Base-by-base conservation (phyloP, 345 rosid species). In the Heritiera littoralis region DNA sequence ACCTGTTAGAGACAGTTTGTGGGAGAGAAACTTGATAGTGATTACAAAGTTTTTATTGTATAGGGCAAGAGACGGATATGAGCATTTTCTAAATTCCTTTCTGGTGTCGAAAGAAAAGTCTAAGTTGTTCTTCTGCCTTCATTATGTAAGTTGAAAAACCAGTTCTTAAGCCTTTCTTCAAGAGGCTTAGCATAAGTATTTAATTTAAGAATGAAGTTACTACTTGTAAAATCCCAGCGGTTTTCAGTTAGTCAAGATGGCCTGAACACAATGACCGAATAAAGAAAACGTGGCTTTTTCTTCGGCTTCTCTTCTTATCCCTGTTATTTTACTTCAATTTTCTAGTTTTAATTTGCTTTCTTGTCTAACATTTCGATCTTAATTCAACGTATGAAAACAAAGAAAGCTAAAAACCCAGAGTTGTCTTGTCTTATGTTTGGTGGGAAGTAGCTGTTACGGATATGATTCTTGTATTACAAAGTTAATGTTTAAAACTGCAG, bases 371-470 rank as follows among this genome's bases (percentile, higher is more conserved):
- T 18, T 14, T 14, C 14, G 3, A 46, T 46, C 49, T 6, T 43
- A 43, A 43, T 46, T 46, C 49, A 46, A 46, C 2, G 0, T 13
- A 54, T 6, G 20, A 17, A 7, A 38, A 35, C 48, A 65, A 66
- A 17, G 46, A 65, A 65, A 65, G 69, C 69, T n/a, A 15, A 54
- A 38, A 73, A n/a, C 46, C 28, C 51, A 52, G 30, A 9, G 18
- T 20, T 9, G 66, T 55, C 32, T 32, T 56, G 28, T 41, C 35
- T 81, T 84, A 74, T 46, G 86, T 89, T 90, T 85, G 98, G 89
- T 88, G 83, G 82, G 82, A 76, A 70, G 90, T 86, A 63, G 84
- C 78, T 88, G 81, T 89, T 87, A 20, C 79, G 61, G 61, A 23
- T 20, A 77, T 80, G 79, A 85, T 48, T 75, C 86, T 84, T 86